A percentile compares a stretch with the other conserved stretches of the same genome.
These are phyloP conservation scores for Globisporangium canariense DNA, from an alignment of 352 stramenopile species.

Conservation along the genomic window DNA sequence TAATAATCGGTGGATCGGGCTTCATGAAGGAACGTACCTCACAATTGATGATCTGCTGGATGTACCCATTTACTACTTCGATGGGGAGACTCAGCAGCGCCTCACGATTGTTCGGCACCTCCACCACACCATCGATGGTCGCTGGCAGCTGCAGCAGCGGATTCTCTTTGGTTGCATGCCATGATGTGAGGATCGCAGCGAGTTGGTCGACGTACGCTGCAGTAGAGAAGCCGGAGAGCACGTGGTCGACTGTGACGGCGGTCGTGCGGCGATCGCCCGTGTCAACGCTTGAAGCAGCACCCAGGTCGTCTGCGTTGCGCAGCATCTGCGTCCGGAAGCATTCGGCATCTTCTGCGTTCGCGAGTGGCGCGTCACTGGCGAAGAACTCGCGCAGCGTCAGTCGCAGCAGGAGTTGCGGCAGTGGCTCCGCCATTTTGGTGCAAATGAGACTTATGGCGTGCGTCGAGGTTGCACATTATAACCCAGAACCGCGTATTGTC, in stretches of 20 bases:
- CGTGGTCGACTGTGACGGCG: neutral
- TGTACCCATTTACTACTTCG: constrained; percentile 20
- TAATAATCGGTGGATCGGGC: neutral
- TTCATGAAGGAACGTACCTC: neutral
- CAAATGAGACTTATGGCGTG: neutral
- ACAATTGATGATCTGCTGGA: constrained; percentile 1
- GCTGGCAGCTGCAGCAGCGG: constrained; percentile 25
- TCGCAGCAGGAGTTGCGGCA: neutral
- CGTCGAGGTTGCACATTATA: too few relatives aligned
- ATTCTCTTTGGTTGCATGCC: constrained; percentile 30
- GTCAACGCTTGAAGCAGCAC: neutral
- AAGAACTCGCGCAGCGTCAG: constrained; percentile 26
- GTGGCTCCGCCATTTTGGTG: neutral
- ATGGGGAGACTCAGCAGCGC: constrained; percentile 27
- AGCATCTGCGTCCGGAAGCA: constrained; percentile 46
- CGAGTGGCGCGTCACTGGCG: constrained; percentile 20
- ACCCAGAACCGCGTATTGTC: too few relatives aligned
- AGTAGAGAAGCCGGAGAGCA: constrained; percentile 23
- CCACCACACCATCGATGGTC: constrained; percentile 35
- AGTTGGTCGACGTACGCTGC: constrained; percentile 44
- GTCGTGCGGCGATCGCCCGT: neutral
- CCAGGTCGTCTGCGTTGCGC: neutral
- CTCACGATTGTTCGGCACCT: constrained; percentile 28
- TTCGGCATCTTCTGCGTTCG: constrained; percentile 28
- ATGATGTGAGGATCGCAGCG: constrained; percentile 33